Evolutionary conservation across 306 rosid genomes (phyloP).

Genomic region (Gillenia trifoliata): DNA sequence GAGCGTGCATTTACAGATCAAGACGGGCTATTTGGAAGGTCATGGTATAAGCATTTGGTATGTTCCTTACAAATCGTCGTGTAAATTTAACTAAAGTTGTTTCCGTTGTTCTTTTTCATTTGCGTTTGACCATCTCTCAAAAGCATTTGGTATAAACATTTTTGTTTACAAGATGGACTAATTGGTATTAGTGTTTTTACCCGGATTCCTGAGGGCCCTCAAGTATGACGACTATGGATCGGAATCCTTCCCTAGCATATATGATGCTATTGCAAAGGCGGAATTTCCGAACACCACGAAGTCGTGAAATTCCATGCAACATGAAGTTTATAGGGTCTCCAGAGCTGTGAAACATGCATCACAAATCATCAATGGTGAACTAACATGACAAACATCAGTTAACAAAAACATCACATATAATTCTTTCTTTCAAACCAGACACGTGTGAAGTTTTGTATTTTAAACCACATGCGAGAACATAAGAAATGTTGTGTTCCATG

Average conservation of each 20-base stretch:
- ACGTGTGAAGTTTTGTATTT: too few species aligned
- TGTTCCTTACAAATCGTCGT: constrained; percentile 10
- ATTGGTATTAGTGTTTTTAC: neutral
- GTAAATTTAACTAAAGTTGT: neutral
- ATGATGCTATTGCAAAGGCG: constrained; percentile 44
- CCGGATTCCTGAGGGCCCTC: constrained; percentile 67
- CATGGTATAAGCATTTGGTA: constrained; percentile 81
- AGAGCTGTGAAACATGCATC: constrained; percentile 58
- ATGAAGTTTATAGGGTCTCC: constrained; percentile 65
- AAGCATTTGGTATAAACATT: neutral
- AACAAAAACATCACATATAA: too few species aligned
- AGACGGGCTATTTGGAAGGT: constrained; percentile 60
- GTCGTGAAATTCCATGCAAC: constrained; percentile 57
- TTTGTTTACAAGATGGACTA: neutral
- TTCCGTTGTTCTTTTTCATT: too few species aligned
- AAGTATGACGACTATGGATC: constrained; percentile 58
- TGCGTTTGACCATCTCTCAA: too few species aligned
- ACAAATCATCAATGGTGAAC: constrained; percentile 43
- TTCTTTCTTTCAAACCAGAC: too few species aligned
- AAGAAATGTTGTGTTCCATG: too few species aligned
- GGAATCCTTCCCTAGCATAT: constrained; percentile 56
- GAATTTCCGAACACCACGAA: constrained; percentile 30
- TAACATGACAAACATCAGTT: constrained; percentile 27
- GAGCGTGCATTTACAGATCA: constrained; percentile 66
- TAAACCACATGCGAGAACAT: too few species aligned